Conservation (phyloP, 305 asterid genomes). For the Fraxinus angustifolia region DNA sequence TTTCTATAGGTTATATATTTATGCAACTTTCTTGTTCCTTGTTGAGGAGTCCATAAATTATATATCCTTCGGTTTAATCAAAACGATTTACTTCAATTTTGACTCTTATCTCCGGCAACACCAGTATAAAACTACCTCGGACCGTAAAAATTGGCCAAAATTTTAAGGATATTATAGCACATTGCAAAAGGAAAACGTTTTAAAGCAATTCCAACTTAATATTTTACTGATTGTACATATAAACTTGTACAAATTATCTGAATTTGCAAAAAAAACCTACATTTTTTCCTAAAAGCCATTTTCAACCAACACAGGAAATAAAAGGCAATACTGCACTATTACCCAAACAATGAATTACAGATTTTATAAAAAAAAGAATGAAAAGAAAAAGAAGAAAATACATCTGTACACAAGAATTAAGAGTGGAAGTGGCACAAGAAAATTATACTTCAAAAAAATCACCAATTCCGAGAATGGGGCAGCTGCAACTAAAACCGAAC, state of each 20-base stretch:
- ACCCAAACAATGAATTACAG: slow-evolving; percentile 34
- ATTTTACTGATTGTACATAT: not conserved
- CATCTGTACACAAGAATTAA: slow-evolving; percentile 50
- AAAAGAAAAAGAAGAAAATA: slow-evolving; percentile 20
- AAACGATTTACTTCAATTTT: too few relatives aligned
- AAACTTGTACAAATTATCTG: not conserved
- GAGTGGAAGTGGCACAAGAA: slow-evolving; percentile 21
- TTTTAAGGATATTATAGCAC: not conserved
- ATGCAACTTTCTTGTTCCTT: too few relatives aligned
- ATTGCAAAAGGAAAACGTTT: not conserved
- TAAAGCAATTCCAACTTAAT: not conserved
- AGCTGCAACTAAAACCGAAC: slow-evolving; percentile 19
- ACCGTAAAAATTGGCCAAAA: too few relatives aligned
- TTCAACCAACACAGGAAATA: slow-evolving; percentile 16
- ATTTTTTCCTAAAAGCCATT: slow-evolving; percentile 4
- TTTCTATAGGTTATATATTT: too few relatives aligned
- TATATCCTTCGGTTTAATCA: too few relatives aligned
- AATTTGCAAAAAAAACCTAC: not conserved
- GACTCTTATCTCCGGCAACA: too few relatives aligned
- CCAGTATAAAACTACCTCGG: too few relatives aligned
- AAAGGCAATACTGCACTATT: slow-evolving; percentile 20
- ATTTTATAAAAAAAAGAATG: slow-evolving; percentile 21
- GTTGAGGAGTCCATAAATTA: too few relatives aligned
- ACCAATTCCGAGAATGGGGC: not conserved
- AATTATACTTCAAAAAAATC: slow-evolving; percentile 22